Percentiles rank a stretch among this genome's conserved stretches.
phyloP scores from a whole-genome alignment of 2,329 filamentous ascomycete species.

The Aspergillus hiratsukae region DNA sequence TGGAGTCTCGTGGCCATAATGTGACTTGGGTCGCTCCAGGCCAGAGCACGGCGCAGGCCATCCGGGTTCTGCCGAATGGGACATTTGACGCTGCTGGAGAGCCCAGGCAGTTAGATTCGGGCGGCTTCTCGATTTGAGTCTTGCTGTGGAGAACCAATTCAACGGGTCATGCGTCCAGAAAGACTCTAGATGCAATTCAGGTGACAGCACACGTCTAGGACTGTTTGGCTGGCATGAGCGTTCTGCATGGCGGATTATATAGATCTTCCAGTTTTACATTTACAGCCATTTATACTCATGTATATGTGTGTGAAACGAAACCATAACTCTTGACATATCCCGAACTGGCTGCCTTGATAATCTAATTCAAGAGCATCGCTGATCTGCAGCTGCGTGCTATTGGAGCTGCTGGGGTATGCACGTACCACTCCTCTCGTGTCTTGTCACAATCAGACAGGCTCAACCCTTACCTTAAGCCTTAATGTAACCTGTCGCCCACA shows the following conservation, averaged over 20 bases:
- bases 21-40: conserved; percentile 63
- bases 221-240: too few relatives aligned
- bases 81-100: conserved; percentile 75
- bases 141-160: neutral
- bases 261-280: too few relatives aligned
- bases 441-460: too few relatives aligned
- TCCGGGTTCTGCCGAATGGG: conserved; percentile 59
- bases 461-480: too few relatives aligned
- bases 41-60: conserved; percentile 65
- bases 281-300: neutral
- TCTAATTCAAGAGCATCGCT: too few relatives aligned
- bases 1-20: conserved; percentile 65
- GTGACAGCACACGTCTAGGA: neutral
- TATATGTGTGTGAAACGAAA: neutral
- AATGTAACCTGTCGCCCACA: too few relatives aligned
- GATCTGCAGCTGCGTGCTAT: too few relatives aligned
- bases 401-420: too few relatives aligned
- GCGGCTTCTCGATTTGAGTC: conserved; percentile 53
- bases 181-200: neutral
- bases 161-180: too few relatives aligned
- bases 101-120: conserved; percentile 68
- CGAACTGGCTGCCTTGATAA: too few relatives aligned
- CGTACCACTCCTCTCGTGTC: too few relatives aligned
- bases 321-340: neutral
- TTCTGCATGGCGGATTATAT: too few relatives aligned